Evolutionary conservation across 2,329 filamentous ascomycete species (phyloP), one percentile per base, ranked within the genome.

Genomic region (Neoscytalidium dimidiatum): DNA sequence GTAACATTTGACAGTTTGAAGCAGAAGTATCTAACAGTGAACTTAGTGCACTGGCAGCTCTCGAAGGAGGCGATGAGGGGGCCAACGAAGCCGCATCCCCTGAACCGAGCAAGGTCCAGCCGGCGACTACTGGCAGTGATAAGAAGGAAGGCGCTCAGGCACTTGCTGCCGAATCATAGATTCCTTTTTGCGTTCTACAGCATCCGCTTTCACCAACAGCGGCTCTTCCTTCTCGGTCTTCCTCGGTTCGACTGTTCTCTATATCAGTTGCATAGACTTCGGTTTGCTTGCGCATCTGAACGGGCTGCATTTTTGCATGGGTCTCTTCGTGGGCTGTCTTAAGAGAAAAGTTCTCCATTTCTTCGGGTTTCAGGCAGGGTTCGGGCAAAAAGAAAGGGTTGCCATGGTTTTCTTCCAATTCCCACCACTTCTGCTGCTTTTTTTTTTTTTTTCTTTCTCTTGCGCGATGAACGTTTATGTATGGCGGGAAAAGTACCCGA

Each of bases 61-160:
- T 86, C 68, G 80, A 82, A 67, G 64, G 72, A 53, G 74, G 73
- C 83, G 86, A 88, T 86, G 72, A 83, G 85, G 78, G 88, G 84
- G 79, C 78, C 69, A 31, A 64, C 23, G 62, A 64, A 13, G 62
- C 62, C 21, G 52, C 62, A 26, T 67, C 67, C 44, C 71, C 70
- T 13, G 69, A 68, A 51, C 66, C 67, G 41, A 62, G 67, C 43
- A 73, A 71, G 65, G 69, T 69, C 57, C 64, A 65, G 48, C 69
- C 70, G 56, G 68, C 68, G 28, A 64, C 61, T 51, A 70, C 72
- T 61, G 69, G 69, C 44, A 49, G 31, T 26, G 62, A 64, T 38
- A 64, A 64, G 52, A 62, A 66, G 63, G 64, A 67, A 64, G 67
- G 66, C 61, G 74, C 72, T 57, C 56, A 26, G 14, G 67, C 72